These are phyloP conservation scores for Elymus sibiricus DNA, from an alignment of 176 grass and related monocot species.

Conservation along the genomic window DNA sequence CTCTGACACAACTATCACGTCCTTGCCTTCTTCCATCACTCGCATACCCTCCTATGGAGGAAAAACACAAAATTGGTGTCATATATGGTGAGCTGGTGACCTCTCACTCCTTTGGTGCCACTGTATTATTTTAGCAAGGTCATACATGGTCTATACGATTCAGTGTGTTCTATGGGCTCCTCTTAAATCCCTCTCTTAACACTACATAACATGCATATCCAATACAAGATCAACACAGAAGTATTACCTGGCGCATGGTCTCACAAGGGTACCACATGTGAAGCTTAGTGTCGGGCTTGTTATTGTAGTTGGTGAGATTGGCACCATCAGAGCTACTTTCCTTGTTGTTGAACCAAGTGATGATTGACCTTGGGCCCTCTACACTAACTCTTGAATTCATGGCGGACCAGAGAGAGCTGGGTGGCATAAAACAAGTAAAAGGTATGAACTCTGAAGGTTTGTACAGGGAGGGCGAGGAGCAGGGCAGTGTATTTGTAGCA, in stretches of 20 bases:
- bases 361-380: neutral
- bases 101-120: neutral
- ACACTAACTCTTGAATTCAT: neutral
- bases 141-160: neutral
- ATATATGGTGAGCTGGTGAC: too few relatives aligned
- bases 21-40: neutral
- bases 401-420: neutral
- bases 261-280: too few relatives aligned
- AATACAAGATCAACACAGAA: slow-evolving; percentile 12
- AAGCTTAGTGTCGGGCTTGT: neutral
- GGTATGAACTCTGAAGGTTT: neutral
- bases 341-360: neutral
- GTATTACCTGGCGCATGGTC: neutral
- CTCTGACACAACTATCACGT: neutral
- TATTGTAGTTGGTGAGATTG: neutral
- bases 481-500: neutral
- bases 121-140: neutral
- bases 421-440: neutral
- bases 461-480: neutral
- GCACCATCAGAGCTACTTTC: too few relatives aligned
- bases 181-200: too few relatives aligned
- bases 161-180: neutral
- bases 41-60: neutral
- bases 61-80: too few relatives aligned
- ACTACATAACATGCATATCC: neutral